Evolutionary conservation across 2,329 filamentous ascomycete species (phyloP), one percentile per base, ranked within the genome.

Genomic region (Colletotrichum sp.): DNA sequence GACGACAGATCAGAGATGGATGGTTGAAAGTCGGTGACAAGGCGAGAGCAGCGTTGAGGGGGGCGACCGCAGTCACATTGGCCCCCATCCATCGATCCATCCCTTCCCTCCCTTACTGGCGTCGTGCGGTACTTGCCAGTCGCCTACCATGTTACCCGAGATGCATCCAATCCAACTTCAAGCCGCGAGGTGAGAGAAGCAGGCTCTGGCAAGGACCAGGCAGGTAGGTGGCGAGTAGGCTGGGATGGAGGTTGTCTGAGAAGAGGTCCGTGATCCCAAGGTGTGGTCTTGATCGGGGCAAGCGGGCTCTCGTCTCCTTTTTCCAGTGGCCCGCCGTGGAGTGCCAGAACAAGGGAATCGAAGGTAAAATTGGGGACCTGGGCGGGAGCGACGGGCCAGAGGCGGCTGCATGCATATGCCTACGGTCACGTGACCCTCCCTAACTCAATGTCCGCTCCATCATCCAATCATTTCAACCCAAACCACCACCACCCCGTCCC

Each of bases 401-500:
- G 52, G n/a, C 72, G 74, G 74, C 60, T 76, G 74, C 74, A 74
- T 76, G 74, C 74, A 76, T 76, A 43, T 34, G 58, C 52, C n/a
- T 52, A 9, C 8, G 13, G 12, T 76, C 74, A 76, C 74, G 74
- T 76, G 73, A 75, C 13, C 12, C 60, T 43, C 58, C 32, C 71
- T 70, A 69, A 74, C 34, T 61, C 38, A 65, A 75, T 75, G 67
- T 71, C 55, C 38, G 24, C 32, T 18, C 60, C 34, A 65, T 38
- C 36, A 36, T 74, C 71, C 71, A 74, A 74, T 74, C 67, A 52
- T 43, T 32, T 52, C 32, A 16, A 56, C n/a, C 64, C 36, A 67
- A 48, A 21, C 32, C 61, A 65, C 32, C 24, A 24, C 61, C 21
- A 36, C 61, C 61, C 61, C 34, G 24, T 65, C 34, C 21, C 38